Evolutionary conservation across 345 rosid species (phyloP), one percentile per base, ranked within the genome.

Genomic region (Melaleuca quinquenervia): DNA sequence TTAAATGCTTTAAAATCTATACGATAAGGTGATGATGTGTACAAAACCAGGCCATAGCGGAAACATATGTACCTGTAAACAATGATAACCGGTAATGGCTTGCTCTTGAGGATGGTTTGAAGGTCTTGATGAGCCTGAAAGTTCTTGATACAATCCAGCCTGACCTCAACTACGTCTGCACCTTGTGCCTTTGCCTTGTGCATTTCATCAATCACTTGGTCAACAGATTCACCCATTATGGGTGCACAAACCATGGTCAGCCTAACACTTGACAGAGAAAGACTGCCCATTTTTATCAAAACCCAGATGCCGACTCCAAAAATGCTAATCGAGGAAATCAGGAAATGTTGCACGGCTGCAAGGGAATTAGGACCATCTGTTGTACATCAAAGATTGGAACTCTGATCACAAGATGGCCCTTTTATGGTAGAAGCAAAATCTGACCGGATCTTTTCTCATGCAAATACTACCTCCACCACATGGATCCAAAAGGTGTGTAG

Each of bases 131-230:
- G 76, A 76, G 92, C 91, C 84, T 86, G 91, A 49, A 91, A 92
- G 86, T 89, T 74, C 50, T 89, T 82, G 29, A 94, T 84, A 48
- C 36, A 85, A 51, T 92, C 96, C 90, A 94, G 80, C 84, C 95
- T 89, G 27, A 93, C 82, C 92, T 93, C 94, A 50, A 89, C 93
- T 13, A 90, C 80, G 49, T 91, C 91, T 16, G 94, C 95, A 64
- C 95, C 94, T 83, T 91, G 89, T 51, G 88, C 86, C 88, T 91
- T 92, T 36, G 94, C 87, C 78, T 82, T 50, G 78, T 83, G 62
- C 87, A 86, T 86, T 53, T 56, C 82, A 29, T 78, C 60, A 44
- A 86, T 44, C 82, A 60, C 82, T 29, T 86, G 84, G 62, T 58
- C 87, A 48, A 86, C 87, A 13, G 87, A 76, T 13, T 62, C 82